Evolutionary conservation across 2,329 filamentous ascomycete species (phyloP), one percentile per base, ranked within the genome.

Genomic region (Botryosphaeria dothidea): DNA sequence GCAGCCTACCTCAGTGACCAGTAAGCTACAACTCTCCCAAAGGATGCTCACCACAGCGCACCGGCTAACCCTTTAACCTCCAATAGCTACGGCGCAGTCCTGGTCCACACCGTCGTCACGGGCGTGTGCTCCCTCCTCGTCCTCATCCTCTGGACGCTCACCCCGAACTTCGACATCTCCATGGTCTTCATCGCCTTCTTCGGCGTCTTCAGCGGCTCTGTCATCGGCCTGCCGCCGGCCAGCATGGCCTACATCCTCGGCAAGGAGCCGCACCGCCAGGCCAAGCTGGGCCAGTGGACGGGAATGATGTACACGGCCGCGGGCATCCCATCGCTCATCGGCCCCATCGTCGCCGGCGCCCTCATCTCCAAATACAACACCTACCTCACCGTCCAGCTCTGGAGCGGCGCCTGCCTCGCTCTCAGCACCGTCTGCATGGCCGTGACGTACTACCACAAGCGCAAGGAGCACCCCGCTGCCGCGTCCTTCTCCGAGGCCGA

Each of bases 231-330:
- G 1, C 82, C 82, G 7, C 80, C 82, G 1, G 82, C 82, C 3
- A 82, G 78, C 15, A 76, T 84, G 41, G 80, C 80, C 36, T 78
- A 80, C 69, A 80, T 84, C 45, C 75, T 84, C 65, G 76, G 73
- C n/a, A 71, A 69, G 7, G 67, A 62, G 15, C 62, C 69, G 23
- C 64, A 72, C 25, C 70, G 70, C 9, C 75, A 77, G 70, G 64
- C 77, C 58, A 80, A 78, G 64, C 78, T 84, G 7, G 82, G 82
- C 15, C 82, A 84, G 62, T 84, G 82, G 82, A 80, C 77, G 3
- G 82, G 82, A 46, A 83, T 84, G 81, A 83, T 84, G 82, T 84
- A 83, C 73, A 78, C 77, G 11, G 72, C 74, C 49, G 77, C 81
- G 8, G 80, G 80, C 1, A 69, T 79, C 1, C 79, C 78, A n/a